These are phyloP conservation scores for Candida xyloterini DNA, from an alignment of 805 yeast genomes.

Conservation along the genomic window DNA sequence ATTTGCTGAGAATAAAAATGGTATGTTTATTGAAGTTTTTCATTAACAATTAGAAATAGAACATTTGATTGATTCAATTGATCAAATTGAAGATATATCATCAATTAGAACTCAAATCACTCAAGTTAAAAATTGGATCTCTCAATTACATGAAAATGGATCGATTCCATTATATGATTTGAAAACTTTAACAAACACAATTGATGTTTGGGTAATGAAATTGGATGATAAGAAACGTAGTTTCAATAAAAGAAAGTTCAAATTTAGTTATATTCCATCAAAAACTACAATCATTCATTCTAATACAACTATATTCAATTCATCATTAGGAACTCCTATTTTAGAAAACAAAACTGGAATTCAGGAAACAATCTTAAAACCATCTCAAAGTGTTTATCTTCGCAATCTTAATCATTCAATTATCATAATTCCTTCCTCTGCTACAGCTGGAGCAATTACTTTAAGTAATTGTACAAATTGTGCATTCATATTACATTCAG, in stretches of 20 bases:
- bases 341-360: neutral
- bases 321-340: conserved; percentile 10
- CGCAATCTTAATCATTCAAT: conserved; percentile 11
- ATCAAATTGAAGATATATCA: conserved; percentile 1
- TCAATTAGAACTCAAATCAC: conserved; percentile 14
- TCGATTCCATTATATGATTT: conserved; percentile 27
- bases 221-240: conserved; percentile 21
- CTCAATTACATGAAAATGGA: conserved; percentile 8
- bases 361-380: neutral
- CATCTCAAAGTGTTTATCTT: conserved; percentile 11
- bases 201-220: conserved; percentile 19
- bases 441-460: conserved; percentile 20
- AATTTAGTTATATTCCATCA: conserved; percentile 21
- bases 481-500: conserved; percentile 15
- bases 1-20: neutral
- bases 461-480: conserved; percentile 17
- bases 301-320: neutral
- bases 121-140: conserved; percentile 19
- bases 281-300: neutral
- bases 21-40: neutral
- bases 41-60: conserved; percentile 5
- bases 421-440: conserved; percentile 11
- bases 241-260: conserved; percentile 19
- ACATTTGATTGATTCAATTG: conserved; percentile 1
- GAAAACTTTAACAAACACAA: conserved; percentile 18